Evolutionary conservation across 805 yeast species (phyloP).

Genomic region (Cyberlindnera mrakii): DNA sequence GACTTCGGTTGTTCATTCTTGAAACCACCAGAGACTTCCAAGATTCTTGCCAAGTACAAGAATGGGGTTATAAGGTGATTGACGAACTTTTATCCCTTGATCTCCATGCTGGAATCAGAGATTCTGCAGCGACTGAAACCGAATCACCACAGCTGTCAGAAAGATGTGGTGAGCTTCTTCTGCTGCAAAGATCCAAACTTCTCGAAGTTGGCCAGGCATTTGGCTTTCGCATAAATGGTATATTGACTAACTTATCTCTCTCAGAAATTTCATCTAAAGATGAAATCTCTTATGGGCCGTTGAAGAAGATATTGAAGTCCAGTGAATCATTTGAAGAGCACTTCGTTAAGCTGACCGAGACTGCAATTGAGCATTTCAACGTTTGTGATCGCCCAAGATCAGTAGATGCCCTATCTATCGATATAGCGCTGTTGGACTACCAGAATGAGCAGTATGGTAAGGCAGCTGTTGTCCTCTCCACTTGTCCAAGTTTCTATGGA

Average conservation of each 20-base stretch:
- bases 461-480: constrained; percentile 58
- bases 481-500: constrained; percentile 63
- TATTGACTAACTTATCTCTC: constrained; percentile 16
- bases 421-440: constrained; percentile 67
- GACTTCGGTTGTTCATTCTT: constrained; percentile 31
- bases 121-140: constrained; percentile 18
- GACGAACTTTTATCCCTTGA: constrained; percentile 33
- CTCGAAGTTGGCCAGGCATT: constrained; percentile 27
- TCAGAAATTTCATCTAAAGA: neutral
- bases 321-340: constrained; percentile 31
- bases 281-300: constrained; percentile 10
- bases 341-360: constrained; percentile 50
- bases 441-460: constrained; percentile 48
- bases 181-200: constrained; percentile 42
- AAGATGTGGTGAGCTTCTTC: constrained; percentile 42
- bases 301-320: constrained; percentile 23
- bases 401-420: constrained; percentile 69
- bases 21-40: constrained; percentile 25
- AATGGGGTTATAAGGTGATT: constrained; percentile 35
- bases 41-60: constrained; percentile 27
- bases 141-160: constrained; percentile 27
- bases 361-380: constrained; percentile 47
- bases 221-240: constrained; percentile 28
- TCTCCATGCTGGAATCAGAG: constrained; percentile 9
- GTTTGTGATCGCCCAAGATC: constrained; percentile 52